Conservation (phyloP, 345 rosid species). For the Hypericum perforatum region DNA sequence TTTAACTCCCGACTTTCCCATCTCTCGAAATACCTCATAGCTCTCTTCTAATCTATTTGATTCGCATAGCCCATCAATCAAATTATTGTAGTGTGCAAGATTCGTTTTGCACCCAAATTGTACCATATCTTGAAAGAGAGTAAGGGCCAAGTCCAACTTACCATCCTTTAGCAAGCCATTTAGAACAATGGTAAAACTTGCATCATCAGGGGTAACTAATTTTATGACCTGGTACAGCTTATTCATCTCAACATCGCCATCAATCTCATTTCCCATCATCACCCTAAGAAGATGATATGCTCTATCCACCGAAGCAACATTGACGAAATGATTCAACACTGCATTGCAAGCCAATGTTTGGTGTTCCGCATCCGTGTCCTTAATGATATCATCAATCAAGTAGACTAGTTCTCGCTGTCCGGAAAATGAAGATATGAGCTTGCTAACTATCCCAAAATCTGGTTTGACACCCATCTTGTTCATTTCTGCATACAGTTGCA, state of each 20-base stretch:
- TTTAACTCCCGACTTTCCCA: constrained; percentile 48
- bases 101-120: constrained; percentile 31
- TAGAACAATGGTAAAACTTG: constrained; percentile 42
- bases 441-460: constrained; percentile 44
- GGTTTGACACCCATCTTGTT: constrained; percentile 40
- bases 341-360: constrained; percentile 42
- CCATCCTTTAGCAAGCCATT: constrained; percentile 35
- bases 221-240: constrained; percentile 29
- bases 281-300: constrained; percentile 43
- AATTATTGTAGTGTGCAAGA: constrained; percentile 40
- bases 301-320: constrained; percentile 29
- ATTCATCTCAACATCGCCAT: constrained; percentile 17
- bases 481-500: constrained; percentile 51
- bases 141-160: constrained; percentile 50
- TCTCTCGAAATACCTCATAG: constrained; percentile 39
- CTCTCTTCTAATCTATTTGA: constrained; percentile 59
- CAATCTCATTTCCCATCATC: constrained; percentile 27
- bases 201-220: constrained; percentile 28
- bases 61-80: constrained; percentile 53
- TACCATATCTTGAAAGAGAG: constrained; percentile 45
- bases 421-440: constrained; percentile 48
- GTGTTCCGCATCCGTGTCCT: constrained; percentile 35
- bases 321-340: constrained; percentile 30
- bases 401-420: constrained; percentile 32
- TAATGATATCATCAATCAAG: constrained; percentile 31